phyloP scores from a whole-genome alignment of 2,329 filamentous ascomycete genomes.

The Aureobasidium sp. region DNA sequence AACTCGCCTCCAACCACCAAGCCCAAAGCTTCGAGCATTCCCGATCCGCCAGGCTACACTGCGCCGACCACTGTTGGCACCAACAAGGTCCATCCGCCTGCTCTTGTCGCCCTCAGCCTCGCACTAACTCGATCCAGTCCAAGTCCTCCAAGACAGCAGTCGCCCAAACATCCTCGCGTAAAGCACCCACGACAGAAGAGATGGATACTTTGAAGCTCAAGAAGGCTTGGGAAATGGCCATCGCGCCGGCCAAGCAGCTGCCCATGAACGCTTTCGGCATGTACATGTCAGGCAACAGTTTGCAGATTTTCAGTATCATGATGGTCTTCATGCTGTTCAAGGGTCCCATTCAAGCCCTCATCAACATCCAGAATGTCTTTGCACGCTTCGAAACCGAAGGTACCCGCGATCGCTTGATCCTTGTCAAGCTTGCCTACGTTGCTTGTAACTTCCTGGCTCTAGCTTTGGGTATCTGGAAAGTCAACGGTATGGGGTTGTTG shows the following conservation, averaged over 20 bases:
- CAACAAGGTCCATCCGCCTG: conserved; percentile 8
- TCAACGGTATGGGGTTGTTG: conserved; percentile 91
- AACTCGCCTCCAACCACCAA: conserved; percentile 61
- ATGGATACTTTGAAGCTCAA: conserved; percentile 96
- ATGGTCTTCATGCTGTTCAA: conserved; percentile 99
- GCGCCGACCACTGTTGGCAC: conserved; percentile 29
- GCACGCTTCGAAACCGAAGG: conserved; percentile 79
- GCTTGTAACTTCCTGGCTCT: conserved; percentile 78
- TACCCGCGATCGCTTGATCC: conserved; percentile 64
- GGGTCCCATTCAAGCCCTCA: conserved; percentile 78
- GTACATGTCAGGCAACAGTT: conserved; percentile 99
- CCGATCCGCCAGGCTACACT: conserved; percentile 82
- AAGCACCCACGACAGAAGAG: conserved; percentile 68
- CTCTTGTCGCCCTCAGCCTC: not conserved
- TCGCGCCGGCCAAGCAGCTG: conserved; percentile 85
- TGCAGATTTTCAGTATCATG: conserved; percentile 99
- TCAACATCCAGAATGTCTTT: conserved; percentile 81
- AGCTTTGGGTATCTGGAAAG: conserved; percentile 86
- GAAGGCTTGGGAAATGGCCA: conserved; percentile 95
- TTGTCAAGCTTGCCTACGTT: conserved; percentile 83
- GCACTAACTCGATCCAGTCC: conserved; percentile 19
- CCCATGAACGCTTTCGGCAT: conserved; percentile 99
- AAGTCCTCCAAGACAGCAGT: conserved; percentile 21
- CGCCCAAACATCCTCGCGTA: conserved; percentile 42
- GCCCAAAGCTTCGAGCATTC: conserved; percentile 60